phyloP scores from a whole-genome alignment of 352 stramenopile genomes.

The Blastocystis sp. region DNA sequence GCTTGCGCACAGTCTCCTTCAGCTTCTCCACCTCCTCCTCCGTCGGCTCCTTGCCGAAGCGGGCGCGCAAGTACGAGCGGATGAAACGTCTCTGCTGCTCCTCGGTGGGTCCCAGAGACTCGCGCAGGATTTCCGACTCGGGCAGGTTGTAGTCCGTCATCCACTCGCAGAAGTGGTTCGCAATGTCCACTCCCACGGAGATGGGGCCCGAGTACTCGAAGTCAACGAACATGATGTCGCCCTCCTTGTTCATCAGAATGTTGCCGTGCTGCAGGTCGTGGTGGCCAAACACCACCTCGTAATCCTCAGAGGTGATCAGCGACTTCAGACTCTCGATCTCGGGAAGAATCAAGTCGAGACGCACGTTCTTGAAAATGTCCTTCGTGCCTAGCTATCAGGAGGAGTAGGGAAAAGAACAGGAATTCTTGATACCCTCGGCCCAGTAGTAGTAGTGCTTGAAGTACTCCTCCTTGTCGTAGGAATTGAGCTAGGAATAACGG shows the following conservation, averaged over 20 bases:
- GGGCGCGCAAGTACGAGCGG: not conserved
- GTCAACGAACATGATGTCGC: conserved; percentile 56
- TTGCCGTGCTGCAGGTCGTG: conserved; percentile 60
- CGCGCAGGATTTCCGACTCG: conserved; percentile 13
- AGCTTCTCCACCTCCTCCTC: conserved; percentile 61
- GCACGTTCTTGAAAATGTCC: not conserved
- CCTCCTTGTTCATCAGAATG: conserved; percentile 34
- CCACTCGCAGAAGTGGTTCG: conserved; percentile 58
- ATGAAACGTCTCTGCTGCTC: conserved; percentile 31
- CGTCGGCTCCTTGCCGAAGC: not conserved
- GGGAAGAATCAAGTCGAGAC: not conserved
- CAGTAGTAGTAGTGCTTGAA: conserved; percentile 30
- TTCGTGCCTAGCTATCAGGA: conserved; percentile 31
- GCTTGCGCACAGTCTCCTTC: conserved; percentile 7
- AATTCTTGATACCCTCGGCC: conserved; percentile 6
- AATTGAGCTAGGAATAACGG: not conserved
- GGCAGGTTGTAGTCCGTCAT: conserved; percentile 60
- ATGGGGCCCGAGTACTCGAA: conserved; percentile 32
- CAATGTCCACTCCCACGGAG: conserved; percentile 16
- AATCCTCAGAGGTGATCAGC: not conserved
- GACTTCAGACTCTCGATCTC: not conserved
- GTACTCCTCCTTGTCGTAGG: not conserved
- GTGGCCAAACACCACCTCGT: conserved; percentile 57
- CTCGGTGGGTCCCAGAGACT: not conserved
- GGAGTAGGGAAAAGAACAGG: not conserved